These are phyloP conservation scores for Penicillium flavigenum DNA, from an alignment of 495 filamentous ascomycete genomes.

Conservation along the genomic window DNA sequence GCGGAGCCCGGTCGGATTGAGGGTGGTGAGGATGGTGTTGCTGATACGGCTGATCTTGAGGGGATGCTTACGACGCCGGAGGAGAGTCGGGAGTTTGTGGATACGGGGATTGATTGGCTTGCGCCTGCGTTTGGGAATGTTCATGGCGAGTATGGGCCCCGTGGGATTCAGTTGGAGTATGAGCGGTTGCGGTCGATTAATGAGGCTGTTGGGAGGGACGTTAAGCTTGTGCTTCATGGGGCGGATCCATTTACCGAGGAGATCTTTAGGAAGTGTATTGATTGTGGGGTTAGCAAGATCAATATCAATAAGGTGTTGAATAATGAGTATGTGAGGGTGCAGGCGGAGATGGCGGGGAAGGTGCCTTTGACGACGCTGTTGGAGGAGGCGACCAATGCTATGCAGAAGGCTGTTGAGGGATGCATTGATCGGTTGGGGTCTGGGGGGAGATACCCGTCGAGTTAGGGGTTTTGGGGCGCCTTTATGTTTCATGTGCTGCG, in stretches of 20 bases:
- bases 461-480: background rate
- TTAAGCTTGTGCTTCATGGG: constrained; percentile 73
- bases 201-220: constrained; percentile 57
- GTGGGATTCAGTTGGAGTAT: constrained; percentile 73
- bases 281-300: constrained; percentile 68
- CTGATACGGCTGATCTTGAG: constrained; percentile 72
- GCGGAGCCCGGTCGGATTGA: constrained; percentile 82
- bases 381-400: constrained; percentile 67
- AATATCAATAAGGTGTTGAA: constrained; percentile 87
- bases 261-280: constrained; percentile 68
- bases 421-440: constrained; percentile 72
- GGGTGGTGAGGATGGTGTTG: constrained; percentile 80
- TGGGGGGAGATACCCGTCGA: constrained; percentile 53
- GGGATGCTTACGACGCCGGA: constrained; percentile 75
- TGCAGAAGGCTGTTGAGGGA: constrained; percentile 73
- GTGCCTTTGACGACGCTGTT: constrained; percentile 65
- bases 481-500: background rate
- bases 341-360: constrained; percentile 66
- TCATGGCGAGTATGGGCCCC: constrained; percentile 76
- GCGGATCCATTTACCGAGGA: constrained; percentile 71
- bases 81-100: constrained; percentile 73
- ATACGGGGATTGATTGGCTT: constrained; percentile 78
- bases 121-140: constrained; percentile 86
- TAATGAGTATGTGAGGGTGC: constrained; percentile 62
- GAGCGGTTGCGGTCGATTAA: constrained; percentile 64